Percentiles rank a stretch among this genome's conserved stretches.
phyloP scores from a whole-genome alignment of 805 yeast genomes.

The Cyberlindnera subsufficiens region DNA sequence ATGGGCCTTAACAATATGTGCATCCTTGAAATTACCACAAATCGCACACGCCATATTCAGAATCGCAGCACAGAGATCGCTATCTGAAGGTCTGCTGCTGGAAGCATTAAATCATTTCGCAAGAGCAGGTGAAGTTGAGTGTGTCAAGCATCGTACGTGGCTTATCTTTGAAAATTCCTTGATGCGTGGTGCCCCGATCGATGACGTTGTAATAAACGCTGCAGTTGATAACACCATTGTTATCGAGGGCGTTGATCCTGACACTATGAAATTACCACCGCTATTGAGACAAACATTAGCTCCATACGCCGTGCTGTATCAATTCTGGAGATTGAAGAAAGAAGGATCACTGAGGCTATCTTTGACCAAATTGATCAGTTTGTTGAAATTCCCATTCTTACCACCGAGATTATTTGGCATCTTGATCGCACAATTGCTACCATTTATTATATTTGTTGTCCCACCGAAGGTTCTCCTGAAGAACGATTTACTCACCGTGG shows the following conservation, averaged over 20 bases:
- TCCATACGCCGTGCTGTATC: constrained; percentile 61
- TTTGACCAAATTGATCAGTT: constrained; percentile 27
- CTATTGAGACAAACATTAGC: constrained; percentile 61
- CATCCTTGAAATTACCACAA: constrained; percentile 53
- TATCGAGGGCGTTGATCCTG: constrained; percentile 22
- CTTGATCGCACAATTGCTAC: constrained; percentile 42
- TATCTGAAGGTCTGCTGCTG: constrained; percentile 27
- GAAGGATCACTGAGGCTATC: constrained; percentile 24
- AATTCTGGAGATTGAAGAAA: constrained; percentile 35
- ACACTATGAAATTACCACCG: constrained; percentile 37
- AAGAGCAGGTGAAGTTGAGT: constrained; percentile 51
- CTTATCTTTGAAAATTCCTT: constrained; percentile 56
- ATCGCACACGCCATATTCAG: constrained; percentile 51
- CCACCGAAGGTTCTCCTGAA: constrained; percentile 19
- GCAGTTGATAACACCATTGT: constrained; percentile 35
- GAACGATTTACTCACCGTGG: constrained; percentile 15
- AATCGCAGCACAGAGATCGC: constrained; percentile 23
- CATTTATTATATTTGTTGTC: constrained; percentile 28
- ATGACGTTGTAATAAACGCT: constrained; percentile 51
- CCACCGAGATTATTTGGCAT: constrained; percentile 46
- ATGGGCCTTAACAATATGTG: constrained; percentile 72
- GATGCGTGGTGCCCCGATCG: constrained; percentile 43
- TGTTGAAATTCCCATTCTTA: constrained; percentile 46
- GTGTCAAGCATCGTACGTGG: constrained; percentile 50
- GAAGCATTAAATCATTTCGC: constrained; percentile 64